A percentile compares a stretch with the other conserved stretches of the same genome.
phyloP scores from a whole-genome alignment of 1,139 yeast species.

The Geotrichum citri-aurantii region DNA sequence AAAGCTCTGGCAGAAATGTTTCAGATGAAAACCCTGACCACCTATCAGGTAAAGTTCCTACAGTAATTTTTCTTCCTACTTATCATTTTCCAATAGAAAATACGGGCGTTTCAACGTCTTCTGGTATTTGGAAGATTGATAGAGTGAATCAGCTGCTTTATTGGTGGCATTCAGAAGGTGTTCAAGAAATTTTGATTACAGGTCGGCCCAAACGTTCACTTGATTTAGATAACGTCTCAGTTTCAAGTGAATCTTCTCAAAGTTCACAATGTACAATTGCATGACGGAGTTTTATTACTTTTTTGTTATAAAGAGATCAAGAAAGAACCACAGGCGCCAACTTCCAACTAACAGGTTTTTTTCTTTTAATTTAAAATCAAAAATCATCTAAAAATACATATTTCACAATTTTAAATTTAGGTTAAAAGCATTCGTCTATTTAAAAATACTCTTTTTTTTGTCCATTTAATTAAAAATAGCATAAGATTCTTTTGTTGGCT shows the following conservation, averaged over 20 bases:
- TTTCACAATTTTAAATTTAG: too few species aligned
- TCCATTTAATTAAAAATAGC: not conserved
- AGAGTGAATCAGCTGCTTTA: conserved; percentile 51
- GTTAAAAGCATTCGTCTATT: not conserved
- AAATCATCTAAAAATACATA: too few species aligned
- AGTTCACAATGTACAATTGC: not conserved
- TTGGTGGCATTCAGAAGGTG: conserved; percentile 51
- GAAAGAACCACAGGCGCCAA: too few species aligned
- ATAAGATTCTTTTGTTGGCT: not conserved
- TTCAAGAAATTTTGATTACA: conserved; percentile 21
- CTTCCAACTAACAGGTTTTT: too few species aligned
- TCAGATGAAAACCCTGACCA: conserved; percentile 2
- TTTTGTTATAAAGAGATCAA: not conserved
- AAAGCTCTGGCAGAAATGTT: conserved; percentile 15
- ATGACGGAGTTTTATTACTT: not conserved
- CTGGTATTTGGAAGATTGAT: conserved; percentile 54
- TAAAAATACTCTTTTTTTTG: too few species aligned
- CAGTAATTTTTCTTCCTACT: conserved; percentile 61
- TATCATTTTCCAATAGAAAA: conserved; percentile 55
- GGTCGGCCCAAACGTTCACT: conserved; percentile 1
- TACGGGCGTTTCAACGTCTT: conserved; percentile 46
- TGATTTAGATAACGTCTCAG: not conserved
- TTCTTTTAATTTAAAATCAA: too few species aligned
- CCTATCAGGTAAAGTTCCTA: conserved; percentile 36
- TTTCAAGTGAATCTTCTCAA: not conserved